Conservation (phyloP, 805 yeast genomes). For the Cyberlindnera lachancei region DNA sequence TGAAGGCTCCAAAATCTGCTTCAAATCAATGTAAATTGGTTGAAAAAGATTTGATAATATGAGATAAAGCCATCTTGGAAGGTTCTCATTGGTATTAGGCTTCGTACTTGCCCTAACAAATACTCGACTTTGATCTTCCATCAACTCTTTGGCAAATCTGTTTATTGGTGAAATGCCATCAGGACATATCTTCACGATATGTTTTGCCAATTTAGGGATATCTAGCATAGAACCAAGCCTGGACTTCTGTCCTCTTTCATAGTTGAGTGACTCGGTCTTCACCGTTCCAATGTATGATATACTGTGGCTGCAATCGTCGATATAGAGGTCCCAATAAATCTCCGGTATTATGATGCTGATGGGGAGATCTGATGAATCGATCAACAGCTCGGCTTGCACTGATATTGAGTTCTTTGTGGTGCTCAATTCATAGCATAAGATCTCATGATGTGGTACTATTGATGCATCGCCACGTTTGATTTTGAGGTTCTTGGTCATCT, state of each 20-base stretch:
- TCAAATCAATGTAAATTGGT: constrained; percentile 4
- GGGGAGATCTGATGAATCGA: too few relatives aligned
- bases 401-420: too few relatives aligned
- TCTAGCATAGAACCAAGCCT: background rate
- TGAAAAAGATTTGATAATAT: constrained; percentile 9
- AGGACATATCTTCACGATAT: constrained; percentile 5
- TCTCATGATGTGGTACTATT: too few relatives aligned
- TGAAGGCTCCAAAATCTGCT: background rate
- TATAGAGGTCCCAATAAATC: background rate
- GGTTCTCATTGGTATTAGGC: constrained; percentile 7
- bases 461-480: too few relatives aligned
- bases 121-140: constrained; percentile 3
- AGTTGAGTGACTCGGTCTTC: constrained; percentile 1
- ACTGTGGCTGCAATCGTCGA: background rate
- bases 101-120: constrained; percentile 7
- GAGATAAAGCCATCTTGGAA: constrained; percentile 13
- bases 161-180: constrained; percentile 19
- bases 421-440: too few relatives aligned
- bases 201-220: constrained; percentile 7
- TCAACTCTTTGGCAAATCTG: constrained; percentile 3
- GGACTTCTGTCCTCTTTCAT: background rate
- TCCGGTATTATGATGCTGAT: too few relatives aligned
- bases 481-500: too few relatives aligned
- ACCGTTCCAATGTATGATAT: constrained; percentile 7
- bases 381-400: too few relatives aligned